phyloP scores from a whole-genome alignment of 2,329 filamentous ascomycete genomes.

The Zymoseptoria brevis region DNA sequence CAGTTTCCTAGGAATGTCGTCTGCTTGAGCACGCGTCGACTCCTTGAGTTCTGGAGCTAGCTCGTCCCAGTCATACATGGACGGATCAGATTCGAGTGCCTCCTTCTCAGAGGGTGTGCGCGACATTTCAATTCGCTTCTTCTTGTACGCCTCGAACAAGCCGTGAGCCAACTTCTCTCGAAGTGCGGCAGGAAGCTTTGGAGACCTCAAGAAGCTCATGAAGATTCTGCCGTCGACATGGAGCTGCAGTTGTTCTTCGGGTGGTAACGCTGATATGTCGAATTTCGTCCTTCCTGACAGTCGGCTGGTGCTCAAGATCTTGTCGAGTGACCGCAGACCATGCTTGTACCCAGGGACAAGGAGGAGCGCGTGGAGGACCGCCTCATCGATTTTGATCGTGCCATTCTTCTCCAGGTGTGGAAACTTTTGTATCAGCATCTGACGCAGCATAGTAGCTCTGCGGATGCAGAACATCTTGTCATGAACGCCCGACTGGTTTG shows the following conservation, averaged over 20 bases:
- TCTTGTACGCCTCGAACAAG: conserved; percentile 29
- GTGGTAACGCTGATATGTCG: conserved; percentile 28
- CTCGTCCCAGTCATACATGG: conserved; percentile 30
- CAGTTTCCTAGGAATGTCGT: conserved; percentile 31
- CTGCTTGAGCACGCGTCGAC: conserved; percentile 29
- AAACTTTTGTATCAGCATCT: conserved; percentile 26
- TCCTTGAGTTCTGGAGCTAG: conserved; percentile 28
- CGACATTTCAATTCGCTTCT: conserved; percentile 25
- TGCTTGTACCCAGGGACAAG: conserved; percentile 29
- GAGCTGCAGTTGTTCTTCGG: conserved; percentile 30
- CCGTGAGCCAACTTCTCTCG: conserved; percentile 28
- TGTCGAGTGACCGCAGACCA: conserved; percentile 28
- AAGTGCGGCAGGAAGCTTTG: conserved; percentile 26
- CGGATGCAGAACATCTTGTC: conserved; percentile 27
- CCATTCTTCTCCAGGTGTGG: conserved; percentile 25
- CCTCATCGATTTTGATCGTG: conserved; percentile 28
- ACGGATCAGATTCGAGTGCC: conserved; percentile 24
- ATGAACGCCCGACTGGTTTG: conserved; percentile 22
- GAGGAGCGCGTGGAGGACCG: conserved; percentile 28
- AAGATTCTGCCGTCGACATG: conserved; percentile 30
- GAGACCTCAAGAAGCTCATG: conserved; percentile 28
- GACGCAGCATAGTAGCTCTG: conserved; percentile 27
- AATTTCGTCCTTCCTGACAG: conserved; percentile 28
- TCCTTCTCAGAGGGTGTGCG: conserved; percentile 20
- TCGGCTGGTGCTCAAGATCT: conserved; percentile 29